Percentiles rank a stretch among this genome's conserved stretches.
phyloP scores from a whole-genome alignment of 1,139 yeast genomes.

The Kodamaea sp. region DNA sequence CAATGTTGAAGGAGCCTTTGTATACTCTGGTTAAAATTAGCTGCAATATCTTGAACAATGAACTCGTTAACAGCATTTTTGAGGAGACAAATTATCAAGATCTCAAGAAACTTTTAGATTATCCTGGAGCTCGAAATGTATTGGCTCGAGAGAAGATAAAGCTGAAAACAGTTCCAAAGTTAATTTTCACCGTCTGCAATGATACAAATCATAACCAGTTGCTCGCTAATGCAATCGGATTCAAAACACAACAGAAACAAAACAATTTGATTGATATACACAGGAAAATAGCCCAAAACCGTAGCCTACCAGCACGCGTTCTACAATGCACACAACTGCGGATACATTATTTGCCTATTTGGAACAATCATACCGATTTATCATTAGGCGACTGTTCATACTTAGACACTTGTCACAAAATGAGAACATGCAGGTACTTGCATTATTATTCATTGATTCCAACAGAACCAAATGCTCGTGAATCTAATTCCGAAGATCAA shows the following conservation, averaged over 20 bases:
- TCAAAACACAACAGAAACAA: slow-evolving; percentile 15
- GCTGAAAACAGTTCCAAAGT: slow-evolving; percentile 31
- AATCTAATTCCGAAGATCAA: neutral
- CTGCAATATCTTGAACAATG: neutral
- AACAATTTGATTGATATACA: slow-evolving; percentile 10
- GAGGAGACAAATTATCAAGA: no score
- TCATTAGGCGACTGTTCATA: slow-evolving; percentile 90
- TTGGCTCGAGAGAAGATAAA: slow-evolving; percentile 43
- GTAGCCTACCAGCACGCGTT: slow-evolving; percentile 21
- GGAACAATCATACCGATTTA: slow-evolving; percentile 54
- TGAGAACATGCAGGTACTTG: slow-evolving; percentile 72
- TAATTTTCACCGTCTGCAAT: slow-evolving; percentile 54
- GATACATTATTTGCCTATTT: slow-evolving; percentile 62
- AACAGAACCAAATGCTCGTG: slow-evolving; percentile 4
- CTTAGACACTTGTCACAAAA: slow-evolving; percentile 87
- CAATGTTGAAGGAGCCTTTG: slow-evolving; percentile 18
- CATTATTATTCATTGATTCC: slow-evolving; percentile 73
- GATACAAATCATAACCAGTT: slow-evolving; percentile 41
- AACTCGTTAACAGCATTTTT: no score
- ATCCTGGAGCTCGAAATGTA: slow-evolving; percentile 23
- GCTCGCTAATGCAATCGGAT: slow-evolving; percentile 25
- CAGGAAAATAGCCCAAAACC: slow-evolving; percentile 11
- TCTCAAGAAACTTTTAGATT: no score
- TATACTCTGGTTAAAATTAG: slow-evolving; percentile 13
- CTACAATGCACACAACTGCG: slow-evolving; percentile 44